Evolutionary conservation across 306 rosid genomes (phyloP).

Genomic region (Dicorynia guianensis): DNA sequence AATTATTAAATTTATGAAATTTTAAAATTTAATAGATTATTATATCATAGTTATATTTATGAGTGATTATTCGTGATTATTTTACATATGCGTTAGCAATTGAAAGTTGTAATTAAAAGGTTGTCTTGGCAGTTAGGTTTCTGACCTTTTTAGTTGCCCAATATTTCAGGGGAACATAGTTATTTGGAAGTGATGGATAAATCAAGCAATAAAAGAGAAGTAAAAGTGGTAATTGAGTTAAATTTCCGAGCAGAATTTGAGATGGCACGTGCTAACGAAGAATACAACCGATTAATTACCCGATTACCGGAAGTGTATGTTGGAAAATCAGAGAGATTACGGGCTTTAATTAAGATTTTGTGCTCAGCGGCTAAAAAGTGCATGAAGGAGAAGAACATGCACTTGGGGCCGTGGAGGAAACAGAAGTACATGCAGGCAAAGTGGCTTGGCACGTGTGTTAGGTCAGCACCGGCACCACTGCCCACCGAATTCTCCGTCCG

Average conservation of each 20-base stretch:
- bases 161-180: constrained; percentile 67
- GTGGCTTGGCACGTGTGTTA: constrained; percentile 70
- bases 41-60: too few relatives aligned
- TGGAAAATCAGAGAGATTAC: constrained; percentile 73
- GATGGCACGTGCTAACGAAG: constrained; percentile 73
- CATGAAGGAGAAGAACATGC: constrained; percentile 92
- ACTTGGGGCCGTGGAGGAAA: constrained; percentile 89
- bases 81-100: not conserved
- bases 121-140: not conserved
- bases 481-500: constrained; percentile 38
- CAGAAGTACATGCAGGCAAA: constrained; percentile 85
- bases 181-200: constrained; percentile 71
- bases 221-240: constrained; percentile 70
- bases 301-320: constrained; percentile 72
- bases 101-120: not conserved
- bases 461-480: constrained; percentile 46
- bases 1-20: too few relatives aligned
- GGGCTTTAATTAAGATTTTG: constrained; percentile 60
- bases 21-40: too few relatives aligned
- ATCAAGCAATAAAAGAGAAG: constrained; percentile 48
- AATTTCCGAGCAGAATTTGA: constrained; percentile 77
- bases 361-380: constrained; percentile 78
- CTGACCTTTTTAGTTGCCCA: not conserved
- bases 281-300: constrained; percentile 61
- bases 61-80: too few relatives aligned